phyloP scores from a whole-genome alignment of 73 alveolate species.

The Vitrella brassicaformis region DNA sequence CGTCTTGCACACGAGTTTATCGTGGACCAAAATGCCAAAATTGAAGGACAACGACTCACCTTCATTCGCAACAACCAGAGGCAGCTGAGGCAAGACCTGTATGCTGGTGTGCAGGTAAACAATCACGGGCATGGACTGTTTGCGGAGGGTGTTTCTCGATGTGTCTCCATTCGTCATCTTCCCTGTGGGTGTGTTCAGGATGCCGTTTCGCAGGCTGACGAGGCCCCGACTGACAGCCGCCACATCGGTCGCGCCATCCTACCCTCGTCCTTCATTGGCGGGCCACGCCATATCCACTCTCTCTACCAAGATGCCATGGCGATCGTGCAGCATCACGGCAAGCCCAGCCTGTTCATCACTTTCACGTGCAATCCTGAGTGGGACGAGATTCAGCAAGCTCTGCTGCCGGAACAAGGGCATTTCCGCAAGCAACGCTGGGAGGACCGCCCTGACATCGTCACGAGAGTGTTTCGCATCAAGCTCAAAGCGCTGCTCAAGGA shows the following conservation, averaged over 20 bases:
- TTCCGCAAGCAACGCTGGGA: neutral
- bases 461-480: neutral
- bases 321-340: neutral
- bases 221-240: too few relatives aligned
- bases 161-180: too few relatives aligned
- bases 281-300: conserved; percentile 1
- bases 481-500: neutral
- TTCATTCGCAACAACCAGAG: too few relatives aligned
- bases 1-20: too few relatives aligned
- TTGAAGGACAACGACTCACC: too few relatives aligned
- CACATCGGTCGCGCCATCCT: neutral
- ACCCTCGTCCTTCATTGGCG: neutral
- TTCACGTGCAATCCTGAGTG: conserved; percentile 6
- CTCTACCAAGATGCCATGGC: conserved; percentile 14
- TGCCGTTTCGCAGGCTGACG: too few relatives aligned
- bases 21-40: too few relatives aligned
- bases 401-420: neutral
- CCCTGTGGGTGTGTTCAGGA: too few relatives aligned
- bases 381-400: neutral
- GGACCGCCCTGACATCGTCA: conserved; percentile 5
- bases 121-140: too few relatives aligned
- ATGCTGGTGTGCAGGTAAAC: too few relatives aligned
- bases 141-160: too few relatives aligned
- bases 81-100: too few relatives aligned
- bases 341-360: conserved; percentile 1